A percentile compares a stretch with the other conserved stretches of the same genome.
phyloP scores from a whole-genome alignment of 1,284 basidiomycete species.

The Ustilago xerochloae region DNA sequence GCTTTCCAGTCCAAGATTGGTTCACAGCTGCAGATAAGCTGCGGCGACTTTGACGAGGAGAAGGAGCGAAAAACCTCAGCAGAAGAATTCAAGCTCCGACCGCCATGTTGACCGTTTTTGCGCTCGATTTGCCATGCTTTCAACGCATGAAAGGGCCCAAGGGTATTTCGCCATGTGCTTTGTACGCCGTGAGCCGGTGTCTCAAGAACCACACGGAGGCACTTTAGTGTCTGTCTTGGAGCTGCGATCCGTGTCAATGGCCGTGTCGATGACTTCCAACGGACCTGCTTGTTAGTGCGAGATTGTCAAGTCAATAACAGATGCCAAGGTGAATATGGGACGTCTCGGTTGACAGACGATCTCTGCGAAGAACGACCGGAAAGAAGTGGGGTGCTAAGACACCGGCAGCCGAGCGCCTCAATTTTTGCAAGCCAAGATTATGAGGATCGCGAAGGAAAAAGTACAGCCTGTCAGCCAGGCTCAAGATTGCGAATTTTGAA shows the following conservation, averaged over 20 bases:
- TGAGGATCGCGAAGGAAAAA: background rate
- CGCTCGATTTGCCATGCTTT: background rate
- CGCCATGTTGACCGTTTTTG: background rate
- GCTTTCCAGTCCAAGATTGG: no score
- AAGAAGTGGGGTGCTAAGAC: slow-evolving; percentile 6
- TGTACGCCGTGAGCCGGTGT: background rate
- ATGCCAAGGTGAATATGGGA: no score
- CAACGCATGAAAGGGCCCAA: background rate
- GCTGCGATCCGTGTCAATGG: no score
- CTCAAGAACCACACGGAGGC: background rate
- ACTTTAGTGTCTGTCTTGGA: no score
- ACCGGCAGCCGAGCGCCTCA: slow-evolving; percentile 20
- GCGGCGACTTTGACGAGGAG: no score
- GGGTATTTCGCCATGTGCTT: background rate
- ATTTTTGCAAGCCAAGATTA: background rate
- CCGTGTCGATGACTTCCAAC: no score
- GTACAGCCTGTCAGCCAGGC: background rate
- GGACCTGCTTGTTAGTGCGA: no score
- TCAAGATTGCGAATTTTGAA: no score
- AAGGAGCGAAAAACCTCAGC: no score
- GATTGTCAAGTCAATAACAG: no score
- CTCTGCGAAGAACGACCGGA: slow-evolving; percentile 13
- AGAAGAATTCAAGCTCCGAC: background rate
- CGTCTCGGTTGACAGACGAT: background rate
- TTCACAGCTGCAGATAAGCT: no score